Conservation (phyloP, 2,329 filamentous ascomycete species). For the Penicillium decumbens region DNA sequence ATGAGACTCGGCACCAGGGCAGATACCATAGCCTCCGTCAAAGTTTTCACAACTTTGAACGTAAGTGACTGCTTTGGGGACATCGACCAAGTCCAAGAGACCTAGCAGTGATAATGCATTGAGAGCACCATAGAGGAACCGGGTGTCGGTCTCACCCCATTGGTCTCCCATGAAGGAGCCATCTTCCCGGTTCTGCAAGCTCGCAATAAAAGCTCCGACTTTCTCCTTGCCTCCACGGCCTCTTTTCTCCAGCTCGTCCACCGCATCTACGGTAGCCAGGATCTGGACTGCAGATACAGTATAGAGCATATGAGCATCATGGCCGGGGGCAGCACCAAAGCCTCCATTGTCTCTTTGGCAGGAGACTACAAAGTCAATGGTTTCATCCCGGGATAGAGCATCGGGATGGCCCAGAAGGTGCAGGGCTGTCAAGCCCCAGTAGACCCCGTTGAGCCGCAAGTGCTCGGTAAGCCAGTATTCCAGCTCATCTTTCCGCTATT, state of each 20-base stretch:
- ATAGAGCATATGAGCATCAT: constrained; percentile 94
- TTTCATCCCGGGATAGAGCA: constrained; percentile 71
- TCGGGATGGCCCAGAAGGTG: constrained; percentile 78
- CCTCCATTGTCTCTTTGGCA: constrained; percentile 85
- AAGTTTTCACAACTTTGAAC: constrained; percentile 83
- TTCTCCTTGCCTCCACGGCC: constrained; percentile 63
- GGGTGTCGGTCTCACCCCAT: constrained; percentile 94
- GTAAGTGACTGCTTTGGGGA: constrained; percentile 73
- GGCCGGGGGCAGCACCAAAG: constrained; percentile 87
- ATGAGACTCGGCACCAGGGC: constrained; percentile 88
- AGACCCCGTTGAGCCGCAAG: constrained; percentile 87
- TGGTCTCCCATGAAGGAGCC: constrained; percentile 92
- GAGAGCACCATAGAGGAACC: constrained; percentile 86
- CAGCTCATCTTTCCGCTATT: constrained; percentile 79
- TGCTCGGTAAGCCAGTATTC: constrained; percentile 99
- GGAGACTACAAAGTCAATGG: constrained; percentile 91
- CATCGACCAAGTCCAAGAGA: constrained; percentile 67
- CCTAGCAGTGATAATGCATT: constrained; percentile 83
- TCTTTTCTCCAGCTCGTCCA: constrained; percentile 72
- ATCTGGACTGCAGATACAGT: constrained; percentile 95
- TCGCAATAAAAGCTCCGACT: constrained; percentile 76
- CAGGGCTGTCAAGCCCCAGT: constrained; percentile 89
- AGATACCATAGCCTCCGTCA: constrained; percentile 87
- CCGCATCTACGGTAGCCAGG: constrained; percentile 75
- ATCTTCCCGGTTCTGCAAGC: constrained; percentile 71